Conservation (phyloP, 306 rosid genomes). For the Canavalia ensiformis region DNA sequence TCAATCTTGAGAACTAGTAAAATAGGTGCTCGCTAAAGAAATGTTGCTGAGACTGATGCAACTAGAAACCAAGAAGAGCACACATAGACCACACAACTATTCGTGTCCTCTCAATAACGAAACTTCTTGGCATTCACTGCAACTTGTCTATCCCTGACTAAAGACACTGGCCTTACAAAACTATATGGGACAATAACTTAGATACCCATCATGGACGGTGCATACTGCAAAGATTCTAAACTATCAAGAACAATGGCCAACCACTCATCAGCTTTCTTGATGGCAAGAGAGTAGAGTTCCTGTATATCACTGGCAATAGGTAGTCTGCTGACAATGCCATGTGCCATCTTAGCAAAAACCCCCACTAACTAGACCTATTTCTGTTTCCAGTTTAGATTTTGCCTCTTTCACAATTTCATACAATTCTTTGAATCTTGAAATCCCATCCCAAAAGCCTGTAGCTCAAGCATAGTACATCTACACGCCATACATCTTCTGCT, state of each 20-base stretch:
- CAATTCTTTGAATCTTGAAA: conserved; percentile 84
- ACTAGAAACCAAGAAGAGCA: conserved; percentile 39
- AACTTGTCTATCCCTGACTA: conserved; percentile 38
- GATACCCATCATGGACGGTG: conserved; percentile 7
- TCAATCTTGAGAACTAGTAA: conserved; percentile 43
- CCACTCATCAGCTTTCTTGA: conserved; percentile 89
- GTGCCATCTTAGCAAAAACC: conserved; percentile 93
- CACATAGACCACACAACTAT: conserved; percentile 23
- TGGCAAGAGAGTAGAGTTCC: conserved; percentile 88
- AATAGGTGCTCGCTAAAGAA: conserved; percentile 37
- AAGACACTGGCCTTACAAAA: conserved; percentile 14
- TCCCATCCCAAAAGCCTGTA: conserved; percentile 86
- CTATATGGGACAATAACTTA: neutral
- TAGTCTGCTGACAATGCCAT: conserved; percentile 97
- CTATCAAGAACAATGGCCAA: conserved; percentile 67
- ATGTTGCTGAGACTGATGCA: conserved; percentile 50
- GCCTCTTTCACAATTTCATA: conserved; percentile 86
- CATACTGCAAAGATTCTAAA: conserved; percentile 52
- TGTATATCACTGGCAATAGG: conserved; percentile 89
- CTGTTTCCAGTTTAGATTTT: conserved; percentile 85
- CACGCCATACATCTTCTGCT: conserved; percentile 97
- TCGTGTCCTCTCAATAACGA: conserved; percentile 33
- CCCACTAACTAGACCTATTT: conserved; percentile 91
- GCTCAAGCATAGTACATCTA: conserved; percentile 92
- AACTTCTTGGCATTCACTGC: conserved; percentile 46